Conservation (phyloP, 2,329 filamentous ascomycete species). For the Apiospora rasikravindrae region DNA sequence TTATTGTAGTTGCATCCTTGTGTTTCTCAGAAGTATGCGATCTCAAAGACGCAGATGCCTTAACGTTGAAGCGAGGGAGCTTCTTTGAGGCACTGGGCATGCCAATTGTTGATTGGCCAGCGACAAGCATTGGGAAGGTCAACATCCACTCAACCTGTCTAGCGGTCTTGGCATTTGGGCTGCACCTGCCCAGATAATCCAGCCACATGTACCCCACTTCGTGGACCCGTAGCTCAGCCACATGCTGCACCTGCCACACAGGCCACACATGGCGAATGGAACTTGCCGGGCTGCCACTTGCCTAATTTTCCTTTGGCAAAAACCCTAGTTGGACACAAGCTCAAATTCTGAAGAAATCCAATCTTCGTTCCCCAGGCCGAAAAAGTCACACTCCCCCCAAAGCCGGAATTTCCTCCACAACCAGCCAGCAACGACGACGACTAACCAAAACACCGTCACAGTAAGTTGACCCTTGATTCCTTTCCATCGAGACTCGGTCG, state of each 20-base stretch:
- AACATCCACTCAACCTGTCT: not conserved
- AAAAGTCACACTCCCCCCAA: constrained; percentile 17
- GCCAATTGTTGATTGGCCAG: constrained; percentile 21
- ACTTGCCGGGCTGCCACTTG: constrained; percentile 9
- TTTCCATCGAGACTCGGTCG: constrained; percentile 25
- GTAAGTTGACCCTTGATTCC: constrained; percentile 25
- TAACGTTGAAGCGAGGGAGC: not conserved
- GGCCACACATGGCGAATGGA: not conserved
- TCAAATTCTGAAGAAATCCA: constrained; percentile 14
- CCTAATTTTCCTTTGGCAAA: constrained; percentile 10
- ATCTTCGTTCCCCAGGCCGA: constrained; percentile 16
- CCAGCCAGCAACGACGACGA: constrained; percentile 19
- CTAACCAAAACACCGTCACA: constrained; percentile 28
- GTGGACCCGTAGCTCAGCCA: not conserved
- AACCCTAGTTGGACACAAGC: constrained; percentile 15
- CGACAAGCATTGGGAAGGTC: constrained; percentile 3
- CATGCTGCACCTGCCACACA: not conserved
- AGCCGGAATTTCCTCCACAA: constrained; percentile 18
- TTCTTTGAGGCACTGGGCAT: constrained; percentile 17
- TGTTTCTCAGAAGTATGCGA: not conserved
- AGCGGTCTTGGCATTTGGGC: constrained; percentile 11
- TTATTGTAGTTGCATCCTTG: not conserved
- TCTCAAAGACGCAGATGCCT: constrained; percentile 27
- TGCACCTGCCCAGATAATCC: not conserved
- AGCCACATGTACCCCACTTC: not conserved